Evolutionary conservation across 495 filamentous ascomycete genomes (phyloP).

Genomic region (Aspergillus heteromorphus): DNA sequence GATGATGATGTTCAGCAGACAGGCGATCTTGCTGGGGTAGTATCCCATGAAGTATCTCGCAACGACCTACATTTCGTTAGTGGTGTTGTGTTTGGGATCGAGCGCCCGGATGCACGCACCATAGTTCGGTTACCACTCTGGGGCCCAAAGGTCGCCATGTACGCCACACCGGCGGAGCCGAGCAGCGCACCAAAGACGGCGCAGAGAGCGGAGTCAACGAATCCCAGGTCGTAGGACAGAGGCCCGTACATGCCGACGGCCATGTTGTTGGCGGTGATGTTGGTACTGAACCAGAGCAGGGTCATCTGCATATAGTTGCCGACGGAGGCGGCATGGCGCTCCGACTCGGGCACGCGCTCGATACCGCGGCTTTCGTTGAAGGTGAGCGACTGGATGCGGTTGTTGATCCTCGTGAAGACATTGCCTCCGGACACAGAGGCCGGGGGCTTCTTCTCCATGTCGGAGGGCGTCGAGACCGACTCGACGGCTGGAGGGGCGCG

Average conservation of each 20-base stretch:
- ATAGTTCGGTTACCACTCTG: slow-evolving; percentile 11
- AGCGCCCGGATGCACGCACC: slow-evolving; percentile 49
- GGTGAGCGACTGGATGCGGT: not conserved
- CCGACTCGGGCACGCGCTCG: slow-evolving; percentile 3
- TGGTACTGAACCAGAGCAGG: slow-evolving; percentile 10
- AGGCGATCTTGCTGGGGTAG: slow-evolving; percentile 60
- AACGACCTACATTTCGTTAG: slow-evolving; percentile 54
- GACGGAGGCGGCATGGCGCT: not conserved
- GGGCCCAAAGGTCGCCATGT: slow-evolving; percentile 13
- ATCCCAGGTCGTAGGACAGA: slow-evolving; percentile 1
- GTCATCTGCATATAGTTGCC: not conserved
- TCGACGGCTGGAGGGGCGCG: not conserved
- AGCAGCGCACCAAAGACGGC: slow-evolving; percentile 5
- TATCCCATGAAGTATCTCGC: slow-evolving; percentile 67
- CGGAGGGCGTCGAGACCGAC: not conserved
- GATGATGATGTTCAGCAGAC: slow-evolving; percentile 60
- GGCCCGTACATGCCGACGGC: slow-evolving; percentile 13
- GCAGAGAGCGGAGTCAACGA: slow-evolving; percentile 4
- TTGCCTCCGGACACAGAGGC: not conserved
- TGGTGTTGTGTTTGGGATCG: slow-evolving; percentile 57
- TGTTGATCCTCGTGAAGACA: not conserved
- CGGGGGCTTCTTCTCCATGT: not conserved
- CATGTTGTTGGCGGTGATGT: slow-evolving; percentile 11
- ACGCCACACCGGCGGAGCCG: slow-evolving; percentile 6
- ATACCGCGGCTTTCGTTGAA: slow-evolving; percentile 3